A percentile compares a stretch with the other conserved stretches of the same genome.
Conservation (phyloP, 2,329 filamentous ascomycete genomes). For the Hypoxylon sp. region DNA sequence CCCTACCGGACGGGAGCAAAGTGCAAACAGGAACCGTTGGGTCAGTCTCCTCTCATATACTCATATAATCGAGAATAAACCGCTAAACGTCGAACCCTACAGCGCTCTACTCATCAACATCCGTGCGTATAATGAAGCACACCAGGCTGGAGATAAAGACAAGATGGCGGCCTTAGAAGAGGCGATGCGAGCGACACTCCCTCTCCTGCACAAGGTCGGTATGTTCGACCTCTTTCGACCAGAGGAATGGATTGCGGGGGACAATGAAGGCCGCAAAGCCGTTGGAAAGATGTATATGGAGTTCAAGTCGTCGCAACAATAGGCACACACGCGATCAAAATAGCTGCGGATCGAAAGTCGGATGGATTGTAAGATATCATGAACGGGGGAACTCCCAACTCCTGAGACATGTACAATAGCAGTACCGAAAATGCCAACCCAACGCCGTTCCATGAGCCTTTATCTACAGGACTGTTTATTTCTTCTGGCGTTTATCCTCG, state of each 20-base stretch:
- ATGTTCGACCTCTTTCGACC: constrained; percentile 51
- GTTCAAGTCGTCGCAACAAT: constrained; percentile 38
- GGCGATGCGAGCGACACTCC: constrained; percentile 46
- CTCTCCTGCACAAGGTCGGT: constrained; percentile 48
- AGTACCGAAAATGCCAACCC: constrained; percentile 28
- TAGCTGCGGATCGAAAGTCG: neutral
- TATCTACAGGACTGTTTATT: constrained; percentile 41
- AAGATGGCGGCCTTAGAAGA: constrained; percentile 40
- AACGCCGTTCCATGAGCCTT: constrained; percentile 33
- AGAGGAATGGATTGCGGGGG: constrained; percentile 48
- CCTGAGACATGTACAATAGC: constrained; percentile 25
- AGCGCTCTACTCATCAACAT: constrained; percentile 51
- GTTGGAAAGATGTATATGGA: constrained; percentile 48
- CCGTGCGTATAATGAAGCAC: constrained; percentile 48
- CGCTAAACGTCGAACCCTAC: constrained; percentile 2
- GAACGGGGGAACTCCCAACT: constrained; percentile 45
- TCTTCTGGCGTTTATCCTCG: constrained; percentile 61
- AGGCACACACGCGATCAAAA: neutral
- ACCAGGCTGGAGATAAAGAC: constrained; percentile 42
- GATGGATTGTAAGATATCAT: constrained; percentile 26
- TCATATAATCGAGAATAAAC: neutral
- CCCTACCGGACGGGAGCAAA: constrained; percentile 49
- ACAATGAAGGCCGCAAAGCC: constrained; percentile 47
- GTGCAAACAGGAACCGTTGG: constrained; percentile 53
- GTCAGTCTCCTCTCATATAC: constrained; percentile 30